A percentile compares a stretch with the other conserved stretches of the same genome.
phyloP scores from a whole-genome alignment of 2,329 filamentous ascomycete genomes.

The Rutstroemia sydowiana region DNA sequence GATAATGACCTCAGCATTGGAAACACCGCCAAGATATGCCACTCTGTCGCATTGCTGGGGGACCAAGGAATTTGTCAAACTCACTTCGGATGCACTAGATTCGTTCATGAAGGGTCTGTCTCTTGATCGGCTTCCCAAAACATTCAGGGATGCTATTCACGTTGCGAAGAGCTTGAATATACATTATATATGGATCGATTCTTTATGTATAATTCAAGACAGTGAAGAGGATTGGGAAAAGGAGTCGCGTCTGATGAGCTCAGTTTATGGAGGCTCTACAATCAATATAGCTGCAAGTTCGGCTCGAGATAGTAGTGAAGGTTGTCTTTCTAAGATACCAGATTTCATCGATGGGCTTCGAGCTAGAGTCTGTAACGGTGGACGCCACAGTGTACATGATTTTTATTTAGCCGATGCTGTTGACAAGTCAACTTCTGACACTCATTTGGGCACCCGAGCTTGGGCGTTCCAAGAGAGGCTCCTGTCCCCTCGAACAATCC shows the following conservation, averaged over 20 bases:
- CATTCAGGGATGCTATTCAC: too few species aligned
- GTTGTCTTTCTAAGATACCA: neutral
- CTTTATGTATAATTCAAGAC: too few species aligned
- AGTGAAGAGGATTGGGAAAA: neutral
- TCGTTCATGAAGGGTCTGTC: too few species aligned
- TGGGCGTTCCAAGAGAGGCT: neutral
- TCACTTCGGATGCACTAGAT: too few species aligned
- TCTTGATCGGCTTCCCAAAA: too few species aligned
- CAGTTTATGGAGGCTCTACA: slow-evolving; percentile 13
- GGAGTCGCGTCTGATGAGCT: slow-evolving; percentile 16
- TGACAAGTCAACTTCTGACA: fast-evolving
- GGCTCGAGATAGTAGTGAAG: slow-evolving; percentile 5
- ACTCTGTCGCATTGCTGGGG: too few species aligned
- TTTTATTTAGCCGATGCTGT: fast-evolving
- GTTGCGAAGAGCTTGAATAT: too few species aligned
- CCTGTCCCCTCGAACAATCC: slow-evolving; percentile 6
- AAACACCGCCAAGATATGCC: too few species aligned
- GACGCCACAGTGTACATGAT: neutral
- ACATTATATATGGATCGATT: too few species aligned
- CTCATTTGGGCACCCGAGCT: neutral
- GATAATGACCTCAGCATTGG: too few species aligned
- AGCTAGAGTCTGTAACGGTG: neutral
- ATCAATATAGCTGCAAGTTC: slow-evolving; percentile 15
- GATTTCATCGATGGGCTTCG: neutral
- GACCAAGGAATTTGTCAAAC: too few species aligned